Percentiles rank a stretch among this genome's conserved stretches.
phyloP scores from a whole-genome alignment of 2,329 filamentous ascomycete species.

The Hypocreales sp. region DNA sequence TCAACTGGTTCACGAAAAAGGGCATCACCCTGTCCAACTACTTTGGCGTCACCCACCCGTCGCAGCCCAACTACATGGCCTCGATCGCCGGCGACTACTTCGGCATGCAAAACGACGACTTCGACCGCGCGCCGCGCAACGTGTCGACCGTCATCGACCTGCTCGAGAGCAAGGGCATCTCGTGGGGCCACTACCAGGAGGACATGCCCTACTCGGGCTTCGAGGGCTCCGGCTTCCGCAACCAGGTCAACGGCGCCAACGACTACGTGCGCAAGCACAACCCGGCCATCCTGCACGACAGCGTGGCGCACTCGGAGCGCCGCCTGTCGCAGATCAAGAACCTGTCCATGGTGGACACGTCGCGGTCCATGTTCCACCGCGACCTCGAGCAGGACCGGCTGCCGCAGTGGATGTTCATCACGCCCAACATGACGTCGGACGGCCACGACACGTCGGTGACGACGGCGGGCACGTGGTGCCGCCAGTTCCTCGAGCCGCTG shows the following conservation, averaged over 20 bases:
- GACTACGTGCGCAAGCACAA: conserved; percentile 81
- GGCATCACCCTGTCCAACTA: conserved; percentile 19
- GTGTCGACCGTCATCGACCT: conserved; percentile 54
- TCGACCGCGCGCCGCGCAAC: conserved; percentile 41
- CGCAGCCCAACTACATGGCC: conserved; percentile 62
- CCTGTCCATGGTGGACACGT: conserved; percentile 29
- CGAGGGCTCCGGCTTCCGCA: conserved; percentile 46
- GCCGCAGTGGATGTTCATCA: conserved; percentile 59
- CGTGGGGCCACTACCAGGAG: conserved; percentile 63
- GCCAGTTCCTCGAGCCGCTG: conserved; percentile 53
- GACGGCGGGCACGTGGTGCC: conserved; percentile 52
- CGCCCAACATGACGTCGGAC: conserved; percentile 61
- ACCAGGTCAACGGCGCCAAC: conserved; percentile 49
- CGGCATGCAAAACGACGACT: conserved; percentile 54
- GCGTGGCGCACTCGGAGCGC: conserved; percentile 39
- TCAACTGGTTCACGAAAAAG: conserved; percentile 12
- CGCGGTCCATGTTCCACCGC: conserved; percentile 40
- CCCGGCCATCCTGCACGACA: conserved; percentile 48
- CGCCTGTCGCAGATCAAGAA: conserved; percentile 61
- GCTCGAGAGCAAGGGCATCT: conserved; percentile 47
- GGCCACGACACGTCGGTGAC: conserved; percentile 62
- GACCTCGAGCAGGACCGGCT: conserved; percentile 49
- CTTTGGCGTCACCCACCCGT: conserved; percentile 54
- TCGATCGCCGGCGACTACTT: conserved; percentile 56
- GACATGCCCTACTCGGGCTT: conserved; percentile 63